A percentile compares a stretch with the other conserved stretches of the same genome.
phyloP scores from a whole-genome alignment of 371 early-diverging fungal species.

The Smittium culicis region DNA sequence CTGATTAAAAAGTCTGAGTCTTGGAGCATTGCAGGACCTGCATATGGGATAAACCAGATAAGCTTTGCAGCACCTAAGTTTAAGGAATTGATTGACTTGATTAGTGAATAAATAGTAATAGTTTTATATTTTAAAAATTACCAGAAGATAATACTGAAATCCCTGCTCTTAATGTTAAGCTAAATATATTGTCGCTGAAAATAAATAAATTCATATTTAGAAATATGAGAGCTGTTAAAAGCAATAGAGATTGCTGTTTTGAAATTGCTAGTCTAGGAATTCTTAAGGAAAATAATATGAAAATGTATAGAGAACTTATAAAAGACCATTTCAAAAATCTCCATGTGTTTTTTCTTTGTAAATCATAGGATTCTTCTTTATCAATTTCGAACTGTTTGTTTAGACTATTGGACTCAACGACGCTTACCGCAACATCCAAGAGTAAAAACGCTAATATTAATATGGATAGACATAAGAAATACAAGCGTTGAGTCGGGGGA shows the following conservation, averaged over 20 bases:
- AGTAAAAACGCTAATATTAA: slow-evolving; percentile 21
- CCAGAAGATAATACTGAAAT: slow-evolving; percentile 20
- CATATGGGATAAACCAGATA: slow-evolving; percentile 1
- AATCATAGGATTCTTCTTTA: background rate
- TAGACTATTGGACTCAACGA: background rate
- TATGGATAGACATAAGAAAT: slow-evolving; percentile 17
- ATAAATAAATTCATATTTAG: slow-evolving; percentile 27
- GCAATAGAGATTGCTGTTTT: slow-evolving; percentile 5
- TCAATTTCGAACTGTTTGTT: background rate
- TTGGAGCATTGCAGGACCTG: background rate
- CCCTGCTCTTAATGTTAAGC: slow-evolving; percentile 20
- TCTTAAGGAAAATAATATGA: slow-evolving; percentile 17
- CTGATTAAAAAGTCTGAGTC: slow-evolving; percentile 4
- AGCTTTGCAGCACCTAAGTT: background rate
- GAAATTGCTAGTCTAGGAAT: slow-evolving; percentile 19
- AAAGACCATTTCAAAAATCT: slow-evolving; percentile 25
- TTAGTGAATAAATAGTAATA: too few species aligned
- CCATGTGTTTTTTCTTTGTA: slow-evolving; percentile 14
- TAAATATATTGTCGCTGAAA: slow-evolving; percentile 21
- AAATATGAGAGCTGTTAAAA: slow-evolving; percentile 15
- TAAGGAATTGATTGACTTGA: slow-evolving; percentile 11
- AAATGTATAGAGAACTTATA: slow-evolving; percentile 18
- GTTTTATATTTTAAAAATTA: slow-evolving; percentile 11
- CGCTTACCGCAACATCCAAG: slow-evolving; percentile 15
- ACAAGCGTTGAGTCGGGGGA: slow-evolving; percentile 26